Conservation (phyloP, 2,329 filamentous ascomycete species). For the Chrysosporium queenslandicum region DNA sequence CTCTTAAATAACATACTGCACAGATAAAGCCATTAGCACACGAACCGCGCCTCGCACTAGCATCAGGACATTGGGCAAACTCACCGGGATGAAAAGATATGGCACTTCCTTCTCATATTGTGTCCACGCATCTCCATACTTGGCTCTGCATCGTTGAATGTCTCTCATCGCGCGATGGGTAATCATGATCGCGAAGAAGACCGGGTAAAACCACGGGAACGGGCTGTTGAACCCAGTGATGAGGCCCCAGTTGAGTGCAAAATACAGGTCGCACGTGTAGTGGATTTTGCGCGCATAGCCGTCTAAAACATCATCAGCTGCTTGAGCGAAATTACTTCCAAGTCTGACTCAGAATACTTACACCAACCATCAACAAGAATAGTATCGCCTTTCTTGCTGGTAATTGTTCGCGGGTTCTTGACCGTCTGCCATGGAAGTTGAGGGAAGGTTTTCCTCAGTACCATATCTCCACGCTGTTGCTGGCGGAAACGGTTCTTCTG, state of each 20-base stretch:
- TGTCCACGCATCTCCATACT: conserved; percentile 72
- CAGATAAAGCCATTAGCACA: not conserved
- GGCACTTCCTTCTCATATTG: conserved; percentile 73
- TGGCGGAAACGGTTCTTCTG: conserved; percentile 90
- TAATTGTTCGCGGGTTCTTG: conserved; percentile 69
- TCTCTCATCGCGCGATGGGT: conserved; percentile 66
- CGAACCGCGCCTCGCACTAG: no score
- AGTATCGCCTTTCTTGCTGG: conserved; percentile 60
- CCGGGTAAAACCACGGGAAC: conserved; percentile 81
- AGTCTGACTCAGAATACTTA: conserved; percentile 34
- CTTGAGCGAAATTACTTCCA: not conserved
- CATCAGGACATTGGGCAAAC: conserved; percentile 20
- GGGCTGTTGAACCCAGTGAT: conserved; percentile 71
- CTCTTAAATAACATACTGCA: conserved; percentile 16
- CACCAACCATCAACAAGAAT: conserved; percentile 81
- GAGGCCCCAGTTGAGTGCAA: conserved; percentile 67
- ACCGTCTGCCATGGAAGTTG: conserved; percentile 82
- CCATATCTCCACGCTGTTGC: conserved; percentile 53
- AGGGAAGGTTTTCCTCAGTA: conserved; percentile 71
- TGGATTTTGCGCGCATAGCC: conserved; percentile 69
- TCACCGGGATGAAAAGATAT: conserved; percentile 71
- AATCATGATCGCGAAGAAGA: conserved; percentile 75
- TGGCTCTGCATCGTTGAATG: conserved; percentile 61
- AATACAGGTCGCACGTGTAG: conserved; percentile 71
- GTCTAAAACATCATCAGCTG: conserved; percentile 33